A percentile compares a stretch with the other conserved stretches of the same genome.
These are phyloP conservation scores for Leptomonas pyrrhocoris DNA, from an alignment of 208 protist species.

Conservation along the genomic window DNA sequence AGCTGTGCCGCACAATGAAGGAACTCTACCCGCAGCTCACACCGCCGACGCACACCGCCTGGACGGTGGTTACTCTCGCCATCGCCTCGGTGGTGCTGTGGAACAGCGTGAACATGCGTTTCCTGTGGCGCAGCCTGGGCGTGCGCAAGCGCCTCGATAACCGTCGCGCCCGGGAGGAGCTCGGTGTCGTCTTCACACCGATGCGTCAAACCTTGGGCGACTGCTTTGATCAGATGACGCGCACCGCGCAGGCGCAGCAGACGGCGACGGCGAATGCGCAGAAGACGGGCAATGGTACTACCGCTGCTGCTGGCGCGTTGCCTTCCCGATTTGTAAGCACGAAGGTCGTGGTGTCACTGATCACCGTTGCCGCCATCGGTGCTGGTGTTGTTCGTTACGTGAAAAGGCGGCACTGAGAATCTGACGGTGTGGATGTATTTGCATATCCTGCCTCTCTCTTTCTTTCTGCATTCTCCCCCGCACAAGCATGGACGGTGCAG, in stretches of 20 bases:
- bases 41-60: slow-evolving; percentile 75
- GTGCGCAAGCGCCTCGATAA: slow-evolving; percentile 80
- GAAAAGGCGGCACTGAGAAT: slow-evolving; percentile 1
- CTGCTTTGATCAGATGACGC: slow-evolving; percentile 75
- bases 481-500: neutral
- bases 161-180: slow-evolving; percentile 47
- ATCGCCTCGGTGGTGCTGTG: slow-evolving; percentile 54
- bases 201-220: slow-evolving; percentile 76
- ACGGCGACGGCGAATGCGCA: slow-evolving; percentile 1
- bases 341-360: slow-evolving; percentile 17
- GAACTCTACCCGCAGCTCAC: slow-evolving; percentile 74
- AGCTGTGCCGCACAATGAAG: slow-evolving; percentile 80
- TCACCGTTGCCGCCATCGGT: slow-evolving; percentile 23
- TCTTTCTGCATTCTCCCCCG: neutral
- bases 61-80: slow-evolving; percentile 79
- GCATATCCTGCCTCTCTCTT: neutral
- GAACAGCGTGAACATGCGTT: slow-evolving; percentile 64
- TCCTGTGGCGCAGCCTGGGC: slow-evolving; percentile 85
- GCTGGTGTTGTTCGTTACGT: slow-evolving; percentile 22
- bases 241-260: slow-evolving; percentile 48
- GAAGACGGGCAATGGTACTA: neutral
- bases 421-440: neutral
- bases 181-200: slow-evolving; percentile 77
- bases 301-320: neutral
- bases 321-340: slow-evolving; percentile 5